Evolutionary conservation across 2,329 filamentous ascomycete species (phyloP).

Genomic region (Verticillium nubilum): DNA sequence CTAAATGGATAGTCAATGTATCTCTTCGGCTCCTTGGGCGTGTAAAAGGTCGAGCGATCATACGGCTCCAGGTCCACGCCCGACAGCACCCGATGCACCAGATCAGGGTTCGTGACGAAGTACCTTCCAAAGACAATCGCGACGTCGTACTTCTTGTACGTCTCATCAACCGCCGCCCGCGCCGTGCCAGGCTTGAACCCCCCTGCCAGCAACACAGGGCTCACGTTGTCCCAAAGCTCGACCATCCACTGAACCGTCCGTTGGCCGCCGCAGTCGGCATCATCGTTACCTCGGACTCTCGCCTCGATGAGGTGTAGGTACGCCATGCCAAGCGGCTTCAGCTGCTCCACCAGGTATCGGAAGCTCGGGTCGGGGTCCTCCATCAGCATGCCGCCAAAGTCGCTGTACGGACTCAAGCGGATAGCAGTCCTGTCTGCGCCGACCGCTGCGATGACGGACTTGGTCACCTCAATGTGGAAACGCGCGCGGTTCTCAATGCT

Average conservation of each 20-base stretch:
- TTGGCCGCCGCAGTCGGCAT: conserved; percentile 23
- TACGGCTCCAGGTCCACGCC: conserved; percentile 19
- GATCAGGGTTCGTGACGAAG: conserved; percentile 28
- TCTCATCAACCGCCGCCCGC: conserved; percentile 14
- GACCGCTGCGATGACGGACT: conserved; percentile 32
- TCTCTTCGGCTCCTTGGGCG: conserved; percentile 12
- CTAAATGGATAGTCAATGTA: conserved; percentile 19
- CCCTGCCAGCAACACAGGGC: conserved; percentile 25
- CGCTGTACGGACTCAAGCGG: conserved; percentile 51
- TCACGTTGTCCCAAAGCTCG: conserved; percentile 23
- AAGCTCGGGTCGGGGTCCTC: conserved; percentile 54
- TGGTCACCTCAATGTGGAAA: conserved; percentile 42
- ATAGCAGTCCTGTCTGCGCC: conserved; percentile 47
- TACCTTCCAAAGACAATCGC: conserved; percentile 24
- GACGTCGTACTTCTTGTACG: conserved; percentile 20
- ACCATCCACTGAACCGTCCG: conserved; percentile 18
- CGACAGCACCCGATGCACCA: conserved; percentile 22
- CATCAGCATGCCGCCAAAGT: conserved; percentile 57
- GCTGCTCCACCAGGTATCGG: conserved; percentile 42
- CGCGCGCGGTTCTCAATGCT: conserved; percentile 47
- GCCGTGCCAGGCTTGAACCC: conserved; percentile 20
- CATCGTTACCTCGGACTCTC: conserved; percentile 35
- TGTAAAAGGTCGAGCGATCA: conserved; percentile 22
- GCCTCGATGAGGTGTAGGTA: conserved; percentile 57
- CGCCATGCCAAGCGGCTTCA: conserved; percentile 46